A percentile compares a stretch with the other conserved stretches of the same genome.
phyloP scores from a whole-genome alignment of 2,329 filamentous ascomycete genomes.

The Xenoacremonium recifei region DNA sequence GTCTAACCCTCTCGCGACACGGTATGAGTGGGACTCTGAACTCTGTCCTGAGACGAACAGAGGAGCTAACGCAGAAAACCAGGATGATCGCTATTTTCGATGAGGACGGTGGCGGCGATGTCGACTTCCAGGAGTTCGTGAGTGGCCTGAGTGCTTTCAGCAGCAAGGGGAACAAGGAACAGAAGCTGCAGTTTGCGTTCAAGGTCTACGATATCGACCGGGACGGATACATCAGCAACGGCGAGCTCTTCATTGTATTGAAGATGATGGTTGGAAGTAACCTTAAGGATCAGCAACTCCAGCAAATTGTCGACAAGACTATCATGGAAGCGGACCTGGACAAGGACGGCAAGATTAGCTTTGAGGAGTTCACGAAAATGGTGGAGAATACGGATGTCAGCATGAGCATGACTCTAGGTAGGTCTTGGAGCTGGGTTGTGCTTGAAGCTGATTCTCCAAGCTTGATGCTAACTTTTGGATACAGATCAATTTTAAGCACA shows the following conservation, averaged over 20 bases:
- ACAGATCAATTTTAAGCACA: constrained; percentile 22
- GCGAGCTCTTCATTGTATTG: constrained; percentile 96
- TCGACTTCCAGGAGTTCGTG: constrained; percentile 99
- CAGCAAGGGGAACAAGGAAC: constrained; percentile 97
- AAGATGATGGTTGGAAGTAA: constrained; percentile 99
- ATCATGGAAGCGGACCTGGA: constrained; percentile 99
- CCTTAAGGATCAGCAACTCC: constrained; percentile 96
- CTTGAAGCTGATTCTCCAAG: too few relatives aligned
- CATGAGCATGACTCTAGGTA: constrained; percentile 73
- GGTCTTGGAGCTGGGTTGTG: too few relatives aligned
- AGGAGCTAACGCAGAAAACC: constrained; percentile 13
- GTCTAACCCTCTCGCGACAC: constrained; percentile 93
- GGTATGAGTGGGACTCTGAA: constrained; percentile 53
- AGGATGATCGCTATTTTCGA: constrained; percentile 99
- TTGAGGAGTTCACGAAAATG: constrained; percentile 99
- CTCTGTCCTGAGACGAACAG: background rate
- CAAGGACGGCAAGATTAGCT: constrained; percentile 96
- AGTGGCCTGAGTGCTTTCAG: constrained; percentile 93
- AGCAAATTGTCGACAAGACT: constrained; percentile 99
- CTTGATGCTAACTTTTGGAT: background rate
- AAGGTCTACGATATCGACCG: constrained; percentile 99
- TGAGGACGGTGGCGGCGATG: constrained; percentile 94
- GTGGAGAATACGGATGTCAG: constrained; percentile 87
- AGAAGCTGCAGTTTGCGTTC: constrained; percentile 97
- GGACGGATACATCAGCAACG: constrained; percentile 97